Conservation (phyloP, 805 yeast species). For the Komagataella populi region DNA sequence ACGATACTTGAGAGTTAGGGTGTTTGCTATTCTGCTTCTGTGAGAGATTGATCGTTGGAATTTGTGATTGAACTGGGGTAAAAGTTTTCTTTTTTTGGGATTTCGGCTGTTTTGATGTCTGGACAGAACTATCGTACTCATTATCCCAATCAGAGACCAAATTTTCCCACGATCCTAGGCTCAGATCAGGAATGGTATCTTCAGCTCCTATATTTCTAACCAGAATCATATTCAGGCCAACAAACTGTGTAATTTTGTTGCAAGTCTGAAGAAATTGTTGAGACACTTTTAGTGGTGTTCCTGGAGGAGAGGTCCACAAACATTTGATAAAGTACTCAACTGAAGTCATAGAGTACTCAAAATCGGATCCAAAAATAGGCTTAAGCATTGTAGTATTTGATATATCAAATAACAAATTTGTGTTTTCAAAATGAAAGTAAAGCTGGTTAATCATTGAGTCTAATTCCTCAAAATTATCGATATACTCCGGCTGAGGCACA, state of each 20-base stretch:
- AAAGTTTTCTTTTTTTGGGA: neutral
- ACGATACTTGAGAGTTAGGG: constrained; percentile 14
- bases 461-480: constrained; percentile 14
- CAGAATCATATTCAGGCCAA: neutral
- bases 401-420: constrained; percentile 8
- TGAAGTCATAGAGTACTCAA: neutral
- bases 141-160: neutral
- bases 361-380: neutral
- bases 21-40: neutral
- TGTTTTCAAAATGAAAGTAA: constrained; percentile 9
- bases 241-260: constrained; percentile 1
- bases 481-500: neutral
- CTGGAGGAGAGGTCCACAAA: constrained; percentile 2
- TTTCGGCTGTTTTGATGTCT: neutral
- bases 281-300: constrained; percentile 6
- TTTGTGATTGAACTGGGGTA: neutral
- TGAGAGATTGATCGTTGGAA: constrained; percentile 3
- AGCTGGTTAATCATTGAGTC: constrained; percentile 22
- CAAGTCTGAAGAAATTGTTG: neutral
- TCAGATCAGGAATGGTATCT: neutral
- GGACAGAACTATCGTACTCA: neutral
- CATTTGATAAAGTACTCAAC: neutral
- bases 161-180: neutral
- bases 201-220: neutral
- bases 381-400: neutral